A percentile compares a stretch with the other conserved stretches of the same genome.
These are phyloP conservation scores for Trifolium pratense DNA, from an alignment of 306 rosid genomes.

Conservation along the genomic window DNA sequence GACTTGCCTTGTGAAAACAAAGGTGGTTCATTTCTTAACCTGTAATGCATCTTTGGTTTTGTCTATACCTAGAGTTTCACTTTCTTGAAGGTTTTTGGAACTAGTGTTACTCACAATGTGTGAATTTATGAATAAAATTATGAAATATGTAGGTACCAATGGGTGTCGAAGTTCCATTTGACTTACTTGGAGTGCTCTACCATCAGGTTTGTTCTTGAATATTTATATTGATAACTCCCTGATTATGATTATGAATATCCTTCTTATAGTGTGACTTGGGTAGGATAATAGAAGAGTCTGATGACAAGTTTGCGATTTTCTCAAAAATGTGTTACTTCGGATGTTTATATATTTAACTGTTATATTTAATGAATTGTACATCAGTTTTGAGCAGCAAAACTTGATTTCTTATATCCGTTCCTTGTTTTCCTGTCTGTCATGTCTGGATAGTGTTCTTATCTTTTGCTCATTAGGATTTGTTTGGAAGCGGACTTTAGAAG, in stretches of 20 bases:
- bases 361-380: slow-evolving; percentile 14
- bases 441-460: neutral
- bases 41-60: slow-evolving; percentile 30
- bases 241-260: slow-evolving; percentile 31
- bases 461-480: neutral
- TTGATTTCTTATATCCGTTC: slow-evolving; percentile 32
- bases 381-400: slow-evolving; percentile 12
- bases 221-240: slow-evolving; percentile 13
- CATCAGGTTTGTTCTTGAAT: slow-evolving; percentile 71
- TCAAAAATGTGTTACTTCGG: slow-evolving; percentile 14
- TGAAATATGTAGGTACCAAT: slow-evolving; percentile 67
- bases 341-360: neutral
- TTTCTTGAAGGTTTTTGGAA: slow-evolving; percentile 13
- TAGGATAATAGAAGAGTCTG: slow-evolving; percentile 7
- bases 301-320: slow-evolving; percentile 20
- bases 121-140: slow-evolving; percentile 11
- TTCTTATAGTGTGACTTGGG: slow-evolving; percentile 41
- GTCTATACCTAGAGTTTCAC: slow-evolving; percentile 2
- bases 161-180: slow-evolving; percentile 89
- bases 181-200: slow-evolving; percentile 74
- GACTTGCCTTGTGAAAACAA: slow-evolving; percentile 77
- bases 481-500: neutral
- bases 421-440: slow-evolving; percentile 9
- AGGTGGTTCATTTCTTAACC: slow-evolving; percentile 56
- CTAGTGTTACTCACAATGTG: neutral